Evolutionary conservation across 441 rosid genomes (phyloP).

Genomic region (Manihot esculenta): DNA sequence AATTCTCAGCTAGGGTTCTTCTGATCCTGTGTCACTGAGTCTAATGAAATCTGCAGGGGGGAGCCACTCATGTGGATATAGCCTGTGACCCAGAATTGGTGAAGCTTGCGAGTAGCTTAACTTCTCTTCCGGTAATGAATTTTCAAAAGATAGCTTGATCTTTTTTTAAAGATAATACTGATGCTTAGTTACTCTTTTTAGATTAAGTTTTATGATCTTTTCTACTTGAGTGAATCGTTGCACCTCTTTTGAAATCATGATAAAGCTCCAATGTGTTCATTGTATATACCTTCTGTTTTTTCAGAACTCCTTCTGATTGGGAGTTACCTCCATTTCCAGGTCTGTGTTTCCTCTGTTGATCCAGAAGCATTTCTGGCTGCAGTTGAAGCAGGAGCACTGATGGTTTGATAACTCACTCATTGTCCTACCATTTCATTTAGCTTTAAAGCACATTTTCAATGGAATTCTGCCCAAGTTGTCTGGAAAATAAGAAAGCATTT

Average conservation of each 20-base stretch:
- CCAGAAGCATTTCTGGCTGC: conserved; percentile 49
- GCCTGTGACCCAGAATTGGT: conserved; percentile 67
- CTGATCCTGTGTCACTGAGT: background rate
- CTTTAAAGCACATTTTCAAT: background rate
- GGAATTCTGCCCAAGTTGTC: background rate
- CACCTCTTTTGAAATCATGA: no score
- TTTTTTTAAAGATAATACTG: no score
- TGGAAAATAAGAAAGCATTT: conserved; percentile 9
- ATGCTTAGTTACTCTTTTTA: background rate
- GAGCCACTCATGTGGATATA: conserved; percentile 70
- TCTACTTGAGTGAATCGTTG: background rate
- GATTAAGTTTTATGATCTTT: background rate
- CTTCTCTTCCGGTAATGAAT: conserved; percentile 54
- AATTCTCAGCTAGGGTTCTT: no score
- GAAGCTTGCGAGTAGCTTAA: conserved; percentile 49
- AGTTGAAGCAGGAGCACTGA: conserved; percentile 61
- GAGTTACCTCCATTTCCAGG: conserved; percentile 29
- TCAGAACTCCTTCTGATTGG: background rate
- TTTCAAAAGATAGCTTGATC: background rate
- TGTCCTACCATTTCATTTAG: background rate
- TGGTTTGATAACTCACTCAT: conserved; percentile 36
- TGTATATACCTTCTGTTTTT: no score
- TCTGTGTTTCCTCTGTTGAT: conserved; percentile 62
- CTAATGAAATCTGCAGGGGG: conserved; percentile 39
- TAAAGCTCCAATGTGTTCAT: no score